Base-by-base conservation (phyloP, 495 filamentous ascomycete species). In the Bacidia gigantensis region DNA sequence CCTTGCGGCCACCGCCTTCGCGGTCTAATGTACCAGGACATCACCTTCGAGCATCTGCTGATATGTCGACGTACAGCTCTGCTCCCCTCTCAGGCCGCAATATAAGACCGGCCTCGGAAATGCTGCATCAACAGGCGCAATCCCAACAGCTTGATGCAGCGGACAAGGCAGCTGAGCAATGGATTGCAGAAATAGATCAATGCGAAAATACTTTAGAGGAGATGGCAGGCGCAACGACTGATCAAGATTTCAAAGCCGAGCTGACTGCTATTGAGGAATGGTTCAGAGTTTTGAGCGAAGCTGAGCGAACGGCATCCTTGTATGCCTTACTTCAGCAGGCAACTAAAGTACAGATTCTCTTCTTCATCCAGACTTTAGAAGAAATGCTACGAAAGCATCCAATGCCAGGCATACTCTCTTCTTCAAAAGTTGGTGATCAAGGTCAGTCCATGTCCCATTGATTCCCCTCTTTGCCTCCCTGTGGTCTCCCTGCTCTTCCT, bases 171-270 rank as follows among this genome's bases (percentile, higher is more conserved):
- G 88, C 92, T 46, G 88, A 95, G 69, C 89, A 98, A 64, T 98
- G 93, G 92, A 88, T 98, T 49, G 87, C 90, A 35, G 92, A 98
- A 60, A 96, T 98, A 59, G 92, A 98, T 62, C 90, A 95, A 65
- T 95, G 95, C 59, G 92, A 98, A 75, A 93, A 78, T 42, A 98
- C 92, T 2, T 67, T 98, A 60, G 93, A 97, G 66, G 92, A 98
- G 66, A 98, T 98, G 92, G 93, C 92, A 18, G 89, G 90, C 26
- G 92, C 93, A 44, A 95, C 93, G 11, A 72, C 97, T 29, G 92
- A 98, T 66, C 93, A 98, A 68, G 93, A 98, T 58, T 98, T 98
- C 72, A 98, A 97, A 73, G 92, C 97, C 70, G 92, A 98, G 69
- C 79, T 98, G 48, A 92, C 86, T 67, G 92, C 92, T 53, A 98